Conservation (phyloP, 768 basidiomycete genomes). For the Serendipita indica region DNA sequence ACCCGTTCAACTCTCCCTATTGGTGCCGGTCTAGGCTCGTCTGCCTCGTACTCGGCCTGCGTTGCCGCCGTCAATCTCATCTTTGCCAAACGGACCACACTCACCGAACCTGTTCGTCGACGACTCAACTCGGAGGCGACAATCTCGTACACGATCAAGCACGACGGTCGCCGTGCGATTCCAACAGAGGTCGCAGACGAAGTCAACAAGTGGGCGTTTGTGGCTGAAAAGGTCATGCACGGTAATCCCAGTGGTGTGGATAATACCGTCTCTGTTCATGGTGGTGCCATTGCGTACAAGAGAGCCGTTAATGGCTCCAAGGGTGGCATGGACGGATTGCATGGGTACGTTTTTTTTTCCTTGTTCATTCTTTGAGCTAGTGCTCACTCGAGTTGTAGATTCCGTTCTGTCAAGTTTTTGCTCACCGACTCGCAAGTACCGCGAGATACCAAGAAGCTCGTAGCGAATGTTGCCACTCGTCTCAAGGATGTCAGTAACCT, state of each 20-base stretch:
- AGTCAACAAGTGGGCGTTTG: slow-evolving; percentile 86
- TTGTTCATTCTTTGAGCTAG: background rate
- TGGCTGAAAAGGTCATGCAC: slow-evolving; percentile 90
- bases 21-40: slow-evolving; percentile 91
- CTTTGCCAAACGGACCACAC: slow-evolving; percentile 49
- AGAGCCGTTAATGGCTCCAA: slow-evolving; percentile 62
- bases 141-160: slow-evolving; percentile 29
- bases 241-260: slow-evolving; percentile 97
- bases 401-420: slow-evolving; percentile 79
- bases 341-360: slow-evolving; percentile 42
- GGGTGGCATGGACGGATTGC: slow-evolving; percentile 70
- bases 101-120: slow-evolving; percentile 31
- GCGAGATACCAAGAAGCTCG: slow-evolving; percentile 85
- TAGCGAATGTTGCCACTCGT: slow-evolving; percentile 71
- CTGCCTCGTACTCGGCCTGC: slow-evolving; percentile 88
- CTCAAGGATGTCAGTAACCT: slow-evolving; percentile 37
- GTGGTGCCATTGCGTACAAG: slow-evolving; percentile 84
- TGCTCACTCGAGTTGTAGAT: slow-evolving; percentile 33
- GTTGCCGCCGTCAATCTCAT: slow-evolving; percentile 67
- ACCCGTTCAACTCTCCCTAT: slow-evolving; percentile 83
- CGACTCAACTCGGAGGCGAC: slow-evolving; percentile 23
- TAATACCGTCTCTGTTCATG: slow-evolving; percentile 84
- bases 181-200: slow-evolving; percentile 50
- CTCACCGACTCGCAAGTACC: slow-evolving; percentile 88
- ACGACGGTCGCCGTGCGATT: slow-evolving; percentile 51